Percentiles rank a stretch among this genome's conserved stretches.
phyloP scores from a whole-genome alignment of 805 yeast genomes.

The Teunomyces kruisii region DNA sequence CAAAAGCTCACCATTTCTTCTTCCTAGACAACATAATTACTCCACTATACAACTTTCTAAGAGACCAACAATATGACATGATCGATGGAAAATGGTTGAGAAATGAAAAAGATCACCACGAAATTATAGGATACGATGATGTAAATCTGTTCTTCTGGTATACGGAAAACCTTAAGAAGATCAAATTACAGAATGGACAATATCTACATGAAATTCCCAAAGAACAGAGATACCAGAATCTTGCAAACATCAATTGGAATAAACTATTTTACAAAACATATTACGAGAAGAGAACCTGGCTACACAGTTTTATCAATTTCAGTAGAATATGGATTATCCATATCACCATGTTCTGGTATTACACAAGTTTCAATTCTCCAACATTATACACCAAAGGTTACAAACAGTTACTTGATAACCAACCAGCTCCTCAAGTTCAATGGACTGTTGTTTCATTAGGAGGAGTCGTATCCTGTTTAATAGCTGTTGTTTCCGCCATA shows the following conservation, averaged over 20 bases:
- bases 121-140: conserved; percentile 59
- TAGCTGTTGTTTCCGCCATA: conserved; percentile 25
- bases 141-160: conserved; percentile 54
- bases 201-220: conserved; percentile 26
- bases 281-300: conserved; percentile 49
- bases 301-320: conserved; percentile 49
- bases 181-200: conserved; percentile 33
- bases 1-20: conserved; percentile 12
- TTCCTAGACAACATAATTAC: conserved; percentile 43
- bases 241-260: conserved; percentile 41
- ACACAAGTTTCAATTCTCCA: conserved; percentile 51
- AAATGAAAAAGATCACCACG: conserved; percentile 67
- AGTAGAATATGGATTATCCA: conserved; percentile 57
- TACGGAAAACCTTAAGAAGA: conserved; percentile 30
- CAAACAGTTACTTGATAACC: conserved; percentile 38
- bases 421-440: conserved; percentile 45
- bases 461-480: conserved; percentile 39
- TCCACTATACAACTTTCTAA: conserved; percentile 56
- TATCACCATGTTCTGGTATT: conserved; percentile 51
- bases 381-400: conserved; percentile 47
- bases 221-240: conserved; percentile 27
- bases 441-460: conserved; percentile 47
- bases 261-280: conserved; percentile 46
- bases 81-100: conserved; percentile 55
- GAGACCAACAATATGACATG: conserved; percentile 65